Base-by-base conservation (phyloP, 768 basidiomycete species). In the Galerina sulciceps region DNA sequence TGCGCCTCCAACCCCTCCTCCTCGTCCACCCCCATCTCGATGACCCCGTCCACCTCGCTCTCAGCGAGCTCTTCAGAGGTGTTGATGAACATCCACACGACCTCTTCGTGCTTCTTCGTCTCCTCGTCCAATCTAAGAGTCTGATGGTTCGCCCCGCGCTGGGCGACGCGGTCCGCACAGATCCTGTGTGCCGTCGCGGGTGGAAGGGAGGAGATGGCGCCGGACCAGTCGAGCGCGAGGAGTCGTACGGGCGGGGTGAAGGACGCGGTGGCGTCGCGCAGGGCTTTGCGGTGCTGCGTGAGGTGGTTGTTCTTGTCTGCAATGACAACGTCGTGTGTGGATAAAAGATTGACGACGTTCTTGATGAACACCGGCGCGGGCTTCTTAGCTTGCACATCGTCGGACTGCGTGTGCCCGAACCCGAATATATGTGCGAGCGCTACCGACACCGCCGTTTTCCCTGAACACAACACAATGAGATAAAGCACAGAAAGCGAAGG, bases 271-370 rank as follows among this genome's bases (percentile, higher is more conserved):
- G 85, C 82, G 1, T 85, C 80, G 15, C 86, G 84, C 1, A 99
- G 81, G 3, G 82, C 81, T 31, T 76, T 59, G n/a, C 95, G 90
- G 68, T 98, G 95, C 72, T 89, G 85, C 14, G 68, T 75, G 2
- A 91, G 80, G 67, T 99, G 96, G 71, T 98, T 99, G 73, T 99
- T 99, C 64, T 92, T 93, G 74, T 99, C 97, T 23, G 96, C 95
- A 60, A 93, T 92, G 20, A 99, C 96, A 0, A 98, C 85, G 58
- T 91, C 81, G 49, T 91, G 76, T 0, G 70, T 78, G 53, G 82
- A 69, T 22, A 98, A 77, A 1, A 91, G 79, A 0, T 76, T 69
- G 13, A 74, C 67, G 38, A 97, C 90, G 58, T 92, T 95, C 69
- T 79, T 86, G 53, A 93, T 67, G 70, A 96, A 96, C 2, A 70